Base-by-base conservation (phyloP, 768 basidiomycete genomes). In the Coprinopsis marcescibilis region DNA sequence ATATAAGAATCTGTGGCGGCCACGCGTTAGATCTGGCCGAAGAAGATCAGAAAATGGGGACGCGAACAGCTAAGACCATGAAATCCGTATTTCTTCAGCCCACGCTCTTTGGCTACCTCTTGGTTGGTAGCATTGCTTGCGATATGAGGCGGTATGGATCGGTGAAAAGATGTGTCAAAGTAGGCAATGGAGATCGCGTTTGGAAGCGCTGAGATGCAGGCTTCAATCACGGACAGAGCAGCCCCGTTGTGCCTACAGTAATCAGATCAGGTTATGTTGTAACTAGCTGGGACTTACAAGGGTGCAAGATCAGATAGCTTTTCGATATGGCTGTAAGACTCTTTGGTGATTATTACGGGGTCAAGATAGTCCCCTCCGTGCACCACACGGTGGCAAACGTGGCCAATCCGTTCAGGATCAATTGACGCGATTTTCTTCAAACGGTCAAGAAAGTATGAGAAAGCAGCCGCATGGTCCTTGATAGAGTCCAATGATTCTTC, bases 141-240 rank as follows among this genome's bases (percentile, higher is more conserved):
- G 45, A 93, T 80, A 57, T 91, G 83, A 3, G 65, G 55, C 0
- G 89, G 89, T 13, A 97, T 76, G 8, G 85, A 74, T 38, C 72
- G 73, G 63, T 95, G 89, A 65, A 91, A 91, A 3, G 87, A 75
- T 0, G 90, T 89, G 63, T 96, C 92, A 59, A 95, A 96, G 57
- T 85, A 88, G 0, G 91, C 86, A 41, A 94, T 75, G 0, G 86
- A 87, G 24, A 70, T 73, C 15, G 91, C 76, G 11, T 78, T 58
- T 0, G 88, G 85, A 14, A 95, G 70, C 1, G 68, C 66, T 3
- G 73, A 59, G 14, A 86, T 70, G 54, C 83, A 85, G 1, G 79
- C 71, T 50, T 73, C 61, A 53, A 84, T 81, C 27, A 83, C 77
- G 0, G 78, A 70, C 3, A 83, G 69, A 0, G 82, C 78, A 2